Base-by-base conservation (phyloP, 495 filamentous ascomycete genomes). In the Penicillium salamii region DNA sequence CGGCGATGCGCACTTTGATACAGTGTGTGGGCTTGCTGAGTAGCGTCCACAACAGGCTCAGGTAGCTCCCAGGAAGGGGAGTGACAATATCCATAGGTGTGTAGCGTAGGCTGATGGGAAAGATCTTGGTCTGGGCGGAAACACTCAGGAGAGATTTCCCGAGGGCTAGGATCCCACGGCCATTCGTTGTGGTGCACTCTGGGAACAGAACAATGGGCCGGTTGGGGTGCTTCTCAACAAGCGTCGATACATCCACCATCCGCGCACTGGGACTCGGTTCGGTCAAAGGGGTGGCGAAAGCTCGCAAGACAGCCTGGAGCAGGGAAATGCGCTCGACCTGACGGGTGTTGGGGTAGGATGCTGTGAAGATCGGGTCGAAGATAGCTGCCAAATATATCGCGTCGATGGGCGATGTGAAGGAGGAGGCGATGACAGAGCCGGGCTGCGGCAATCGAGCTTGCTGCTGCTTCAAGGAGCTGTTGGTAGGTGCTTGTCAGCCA, bases 381-480 rank as follows among this genome's bases (percentile, higher is more conserved):
- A 98, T 90, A 24, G 90, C 90, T 37, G 92, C 90, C n/a, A 99
- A 83, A 66, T 97, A 97, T 28, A 99, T 71, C 4, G 89, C 86
- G 64, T 99, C 93, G 61, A 99, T 81, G 2, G 93, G 93, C 1
- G 87, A 92, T 23, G 90, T 97, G 62, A 88, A 91, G 40, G 89
- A 91, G 39, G 86, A 87, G 34, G 91, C 91, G 57, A 99, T 95
- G 48, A 99, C 72, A 23, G 82, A 83, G 2, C 82, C 78, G 5
- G 85, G 81, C 43, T 83, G 80, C 0, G 93, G 95, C 1, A 97
- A 79, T 13, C 87, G 78, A 29, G 78, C 67, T 46, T 86, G 75
- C 62, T 88, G 82, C 53, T 79, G 72, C 59, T 72, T 78, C 9
- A 79, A 74, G 5, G 80, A 80, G 20, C 79, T 84, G 38, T 41